phyloP scores from a whole-genome alignment of 164 flowering plant species.

The Santalum album region DNA sequence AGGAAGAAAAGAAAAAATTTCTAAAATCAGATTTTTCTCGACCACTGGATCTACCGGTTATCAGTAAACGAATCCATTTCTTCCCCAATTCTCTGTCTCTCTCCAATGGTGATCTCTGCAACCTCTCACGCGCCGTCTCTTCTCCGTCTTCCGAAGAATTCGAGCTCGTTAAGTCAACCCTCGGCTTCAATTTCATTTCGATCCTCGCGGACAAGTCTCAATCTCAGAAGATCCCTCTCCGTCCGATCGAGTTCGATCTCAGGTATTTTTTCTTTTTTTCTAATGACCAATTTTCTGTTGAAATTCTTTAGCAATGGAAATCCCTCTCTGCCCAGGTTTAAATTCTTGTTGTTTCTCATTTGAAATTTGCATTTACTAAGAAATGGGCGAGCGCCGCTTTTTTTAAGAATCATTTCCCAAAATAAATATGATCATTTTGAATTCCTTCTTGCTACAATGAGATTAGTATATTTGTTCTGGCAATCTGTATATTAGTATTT shows the following conservation, averaged over 20 bases:
- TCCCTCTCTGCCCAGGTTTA: no score
- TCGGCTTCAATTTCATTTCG: slow-evolving; percentile 32
- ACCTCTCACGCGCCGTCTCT: slow-evolving; percentile 13
- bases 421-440: no score
- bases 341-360: no score
- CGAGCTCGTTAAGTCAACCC: slow-evolving; percentile 5
- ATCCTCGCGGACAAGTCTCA: slow-evolving; percentile 18
- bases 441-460: no score
- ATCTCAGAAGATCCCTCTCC: slow-evolving; percentile 24
- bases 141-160: slow-evolving; percentile 9
- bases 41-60: not conserved
- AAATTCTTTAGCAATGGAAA: no score
- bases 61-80: not conserved
- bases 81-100: not conserved
- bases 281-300: not conserved
- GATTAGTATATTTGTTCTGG: no score
- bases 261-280: slow-evolving; percentile 19
- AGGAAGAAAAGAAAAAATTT: no score
- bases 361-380: no score
- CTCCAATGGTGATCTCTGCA: slow-evolving; percentile 38
- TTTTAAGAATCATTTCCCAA: no score
- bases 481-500: no score
- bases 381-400: no score
- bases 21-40: no score
- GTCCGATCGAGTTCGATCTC: slow-evolving; percentile 42